phyloP scores from a whole-genome alignment of 441 rosid genomes.

The Melastoma candidum region DNA sequence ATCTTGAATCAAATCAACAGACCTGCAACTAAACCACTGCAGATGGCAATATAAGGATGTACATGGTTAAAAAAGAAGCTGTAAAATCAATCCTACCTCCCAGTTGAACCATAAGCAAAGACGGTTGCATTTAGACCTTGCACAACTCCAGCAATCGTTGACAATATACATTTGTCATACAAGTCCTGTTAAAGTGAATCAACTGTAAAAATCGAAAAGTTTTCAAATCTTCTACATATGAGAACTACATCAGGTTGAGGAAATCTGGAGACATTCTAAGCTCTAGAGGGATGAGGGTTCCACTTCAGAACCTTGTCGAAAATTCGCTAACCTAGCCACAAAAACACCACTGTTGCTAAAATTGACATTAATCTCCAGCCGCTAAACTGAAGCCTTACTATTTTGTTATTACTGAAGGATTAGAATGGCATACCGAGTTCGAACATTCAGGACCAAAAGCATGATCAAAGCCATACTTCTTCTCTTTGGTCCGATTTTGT shows the following conservation, averaged over 20 bases:
- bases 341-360: background rate
- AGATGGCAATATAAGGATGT: background rate
- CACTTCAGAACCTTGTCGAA: no score
- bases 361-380: background rate
- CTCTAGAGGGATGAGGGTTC: no score
- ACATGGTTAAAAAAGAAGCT: background rate
- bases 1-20: no score
- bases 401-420: conserved; percentile 8
- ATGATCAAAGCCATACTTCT: conserved; percentile 64
- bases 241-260: no score
- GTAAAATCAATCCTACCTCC: conserved; percentile 41
- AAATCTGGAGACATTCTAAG: no score
- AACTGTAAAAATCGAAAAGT: background rate
- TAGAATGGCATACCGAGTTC: conserved; percentile 39
- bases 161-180: conserved; percentile 46
- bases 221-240: no score
- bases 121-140: conserved; percentile 88
- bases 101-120: conserved; percentile 91
- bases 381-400: background rate
- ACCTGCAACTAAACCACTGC: no score
- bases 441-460: conserved; percentile 67
- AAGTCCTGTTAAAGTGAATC: conserved; percentile 37
- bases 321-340: no score
- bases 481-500: conserved; percentile 79
- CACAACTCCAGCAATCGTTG: conserved; percentile 64